Evolutionary conservation across 345 rosid genomes (phyloP), one percentile per base, ranked within the genome.

Genomic region (Euphorbia peplus): DNA sequence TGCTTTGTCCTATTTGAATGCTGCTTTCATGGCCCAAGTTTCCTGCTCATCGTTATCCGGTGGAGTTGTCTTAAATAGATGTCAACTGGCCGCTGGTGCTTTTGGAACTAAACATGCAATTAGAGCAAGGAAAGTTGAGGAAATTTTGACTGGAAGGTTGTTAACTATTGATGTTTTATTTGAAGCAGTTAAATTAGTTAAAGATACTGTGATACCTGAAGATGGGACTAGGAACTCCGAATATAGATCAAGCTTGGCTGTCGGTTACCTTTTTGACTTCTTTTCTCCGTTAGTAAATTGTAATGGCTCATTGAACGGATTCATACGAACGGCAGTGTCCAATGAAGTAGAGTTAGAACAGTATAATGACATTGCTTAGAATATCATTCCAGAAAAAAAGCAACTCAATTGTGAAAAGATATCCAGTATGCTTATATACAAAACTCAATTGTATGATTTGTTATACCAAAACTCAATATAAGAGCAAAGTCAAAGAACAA

Each of bases 221-320:
- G 82, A 78, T 60, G 89, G 86, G 32, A 79, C 78, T 37, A 37
- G 66, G 7, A 46, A 64, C 60, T 54, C 83, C 19, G 87, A 83
- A 58, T 93, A 88, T 60, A 83, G 85, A 77, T 72, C 85, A 74
- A 93, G 96, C 82, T 76, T 93, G 77, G 96, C 97, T 55, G 77
- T 83, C 48, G 90, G 89, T 29, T 91, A 82, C 77, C 84, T 91
- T 51, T 89, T 89, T 53, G 81, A 88, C 67, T 93, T 89, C 74
- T 68, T 91, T 58, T n/a, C n/a, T n/a, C n/a, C n/a, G n/a, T n/a
- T n/a, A n/a, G n/a, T n/a, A n/a, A n/a, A n/a, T n/a, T n/a, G n/a
- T n/a, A n/a, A n/a, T n/a, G 51, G 75, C 28, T 83, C 87, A 7
- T 80, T 89, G 64, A 69, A n/a, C 71, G 3, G 75, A 70, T 22